Percentiles rank a stretch among this genome's conserved stretches.
These are phyloP conservation scores for Carex myosuroides DNA, from an alignment of 176 grass and related monocot genomes.

Conservation along the genomic window DNA sequence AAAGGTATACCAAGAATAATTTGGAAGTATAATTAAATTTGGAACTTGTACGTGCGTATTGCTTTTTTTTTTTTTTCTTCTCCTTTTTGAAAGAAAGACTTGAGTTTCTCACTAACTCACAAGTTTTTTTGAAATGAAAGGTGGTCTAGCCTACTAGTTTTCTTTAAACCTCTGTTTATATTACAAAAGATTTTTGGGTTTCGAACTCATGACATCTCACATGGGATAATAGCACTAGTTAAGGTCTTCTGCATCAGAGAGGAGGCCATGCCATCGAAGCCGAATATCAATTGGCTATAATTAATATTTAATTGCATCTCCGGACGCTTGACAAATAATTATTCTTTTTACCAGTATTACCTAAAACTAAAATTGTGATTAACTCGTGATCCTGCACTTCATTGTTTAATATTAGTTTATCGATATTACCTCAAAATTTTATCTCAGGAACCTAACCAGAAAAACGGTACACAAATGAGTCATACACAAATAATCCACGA, in stretches of 20 bases:
- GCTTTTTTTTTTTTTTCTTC: background rate
- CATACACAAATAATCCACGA: slow-evolving; percentile 9
- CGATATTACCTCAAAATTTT: background rate
- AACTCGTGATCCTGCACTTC: background rate
- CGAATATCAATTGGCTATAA: background rate
- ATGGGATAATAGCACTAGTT: background rate
- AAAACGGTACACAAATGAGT: background rate
- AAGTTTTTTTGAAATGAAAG: no score
- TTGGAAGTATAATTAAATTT: background rate
- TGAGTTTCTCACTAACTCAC: background rate
- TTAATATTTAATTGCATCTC: background rate
- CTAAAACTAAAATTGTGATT: background rate
- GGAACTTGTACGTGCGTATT: background rate
- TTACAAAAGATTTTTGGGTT: no score
- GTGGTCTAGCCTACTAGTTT: no score
- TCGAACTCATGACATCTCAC: no score
- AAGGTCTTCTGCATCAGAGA: background rate
- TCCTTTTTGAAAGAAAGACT: background rate
- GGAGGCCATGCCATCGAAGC: background rate
- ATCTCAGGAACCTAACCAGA: background rate
- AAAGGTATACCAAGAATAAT: background rate
- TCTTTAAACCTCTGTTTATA: no score
- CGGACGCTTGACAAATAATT: background rate
- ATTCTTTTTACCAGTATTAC: background rate
- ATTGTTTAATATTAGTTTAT: background rate